Evolutionary conservation across 139 green algal species (phyloP), one percentile per base, ranked within the genome.

Genomic region (Ettlia oleoabundans): DNA sequence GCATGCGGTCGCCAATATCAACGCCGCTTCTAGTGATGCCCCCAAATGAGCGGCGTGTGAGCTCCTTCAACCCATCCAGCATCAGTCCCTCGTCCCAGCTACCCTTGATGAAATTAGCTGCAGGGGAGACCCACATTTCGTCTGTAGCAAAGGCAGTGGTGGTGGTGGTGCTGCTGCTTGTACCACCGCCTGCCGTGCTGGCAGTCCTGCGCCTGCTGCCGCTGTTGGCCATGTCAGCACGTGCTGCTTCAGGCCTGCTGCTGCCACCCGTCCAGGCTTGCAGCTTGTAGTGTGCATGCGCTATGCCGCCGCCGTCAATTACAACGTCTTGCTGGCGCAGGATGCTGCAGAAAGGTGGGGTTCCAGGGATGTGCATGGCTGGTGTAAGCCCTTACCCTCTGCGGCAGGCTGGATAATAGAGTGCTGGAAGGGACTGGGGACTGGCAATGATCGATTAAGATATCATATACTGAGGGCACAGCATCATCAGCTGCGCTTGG

Each of bases 281-380:
- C 69, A 76, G 69, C 28, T 41, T 35, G 69, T 76, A 76, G 42
- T 76, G 69, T 22, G 69, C 69, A 30, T 76, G 69, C 3, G 69
- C 69, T 6, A 76, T 76, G 42, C 69, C 69, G 30, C 69, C 69
- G 42, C 69, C 69, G 47, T 76, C 69, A 38, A 76, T 37, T 1
- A 76, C 42, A 2, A 13, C 5, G 10, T 61, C 69, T 26, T 76
- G 69, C 69, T 76, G 69, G 28, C 69, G 69, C 21, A 76, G 30
- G 2, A 76, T n/a, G 28, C 69, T 76, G 42, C 69, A 61, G 28
- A 28, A 18, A 15, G 30, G 18, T 10, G 69, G 41, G 41, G 1
- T 8, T n/a, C 40, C 22, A 58, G 65, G 28, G 26, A 32, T n/a
- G n/a, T n/a, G n/a, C n/a, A 53, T 18, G 10, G 24, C 19, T 26